Percentiles rank a stretch among this genome's conserved stretches.
Evolutionary conservation across 78 protist genomes (phyloP).

Genomic region (Chrysochromulina tobinii): DNA sequence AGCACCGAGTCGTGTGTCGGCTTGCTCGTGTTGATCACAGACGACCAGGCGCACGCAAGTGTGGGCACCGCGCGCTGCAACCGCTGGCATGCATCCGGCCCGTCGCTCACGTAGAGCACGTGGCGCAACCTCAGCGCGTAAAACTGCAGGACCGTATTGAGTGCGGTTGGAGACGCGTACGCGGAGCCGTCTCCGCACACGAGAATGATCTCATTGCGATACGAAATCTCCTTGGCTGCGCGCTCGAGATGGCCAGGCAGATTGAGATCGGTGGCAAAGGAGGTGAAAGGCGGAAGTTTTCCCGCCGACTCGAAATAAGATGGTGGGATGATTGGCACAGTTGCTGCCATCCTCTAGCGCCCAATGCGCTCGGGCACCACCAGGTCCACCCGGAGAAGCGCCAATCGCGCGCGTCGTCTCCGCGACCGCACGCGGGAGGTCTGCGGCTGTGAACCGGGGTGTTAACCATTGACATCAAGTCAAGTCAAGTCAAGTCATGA

Average conservation of each 20-base stretch:
- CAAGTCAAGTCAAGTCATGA: too few species aligned
- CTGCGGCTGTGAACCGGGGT: neutral
- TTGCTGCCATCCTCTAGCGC: neutral
- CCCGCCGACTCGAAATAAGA: neutral
- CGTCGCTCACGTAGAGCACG: neutral
- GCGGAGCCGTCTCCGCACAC: constrained; percentile 14
- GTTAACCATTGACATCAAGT: neutral
- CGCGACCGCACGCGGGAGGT: neutral
- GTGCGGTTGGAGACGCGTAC: constrained; percentile 1
- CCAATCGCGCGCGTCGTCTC: neutral
- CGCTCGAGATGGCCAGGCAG: neutral
- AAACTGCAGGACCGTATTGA: constrained; percentile 17
- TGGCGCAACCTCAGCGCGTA: neutral
- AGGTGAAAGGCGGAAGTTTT: neutral
- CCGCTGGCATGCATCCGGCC: neutral
- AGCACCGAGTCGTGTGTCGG: too few species aligned
- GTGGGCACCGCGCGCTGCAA: too few species aligned
- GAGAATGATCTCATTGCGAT: neutral
- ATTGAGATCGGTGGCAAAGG: neutral
- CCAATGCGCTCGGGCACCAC: neutral
- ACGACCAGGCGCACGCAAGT: too few species aligned
- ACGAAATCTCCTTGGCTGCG: neutral
- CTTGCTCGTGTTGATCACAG: too few species aligned
- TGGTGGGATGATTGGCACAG: neutral
- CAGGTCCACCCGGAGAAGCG: neutral